phyloP scores from a whole-genome alignment of 225 moss, liverwort and hornwort species.

The Climacium dendroides region DNA sequence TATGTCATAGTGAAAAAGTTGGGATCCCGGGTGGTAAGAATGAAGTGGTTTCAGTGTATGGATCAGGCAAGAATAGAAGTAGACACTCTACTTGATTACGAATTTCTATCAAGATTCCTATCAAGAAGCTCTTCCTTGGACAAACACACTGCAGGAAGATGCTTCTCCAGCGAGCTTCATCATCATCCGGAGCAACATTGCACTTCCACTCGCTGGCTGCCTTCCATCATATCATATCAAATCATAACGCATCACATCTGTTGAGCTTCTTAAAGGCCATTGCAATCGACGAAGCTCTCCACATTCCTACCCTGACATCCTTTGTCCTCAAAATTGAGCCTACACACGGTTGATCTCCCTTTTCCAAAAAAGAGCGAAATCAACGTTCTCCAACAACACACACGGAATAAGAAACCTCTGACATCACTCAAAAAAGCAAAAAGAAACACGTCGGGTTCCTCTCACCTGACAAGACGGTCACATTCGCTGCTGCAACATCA shows the following conservation, averaged over 20 bases:
- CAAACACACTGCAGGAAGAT: not conserved
- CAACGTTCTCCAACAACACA: not conserved
- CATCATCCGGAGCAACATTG: not conserved
- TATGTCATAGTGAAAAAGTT: not conserved
- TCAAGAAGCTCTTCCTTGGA: not conserved
- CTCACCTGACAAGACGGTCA: not conserved
- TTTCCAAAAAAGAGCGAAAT: not conserved
- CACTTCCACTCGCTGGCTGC: not conserved
- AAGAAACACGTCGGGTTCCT: not conserved
- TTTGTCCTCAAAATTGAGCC: not conserved
- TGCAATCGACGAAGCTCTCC: not conserved
- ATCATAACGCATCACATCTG: not conserved
- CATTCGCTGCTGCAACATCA: not conserved
- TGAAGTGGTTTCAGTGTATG: not conserved
- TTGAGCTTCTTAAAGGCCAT: not conserved
- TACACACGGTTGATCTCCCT: not conserved
- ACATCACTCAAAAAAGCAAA: not conserved
- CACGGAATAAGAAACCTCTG: not conserved
- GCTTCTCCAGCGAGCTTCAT: not conserved
- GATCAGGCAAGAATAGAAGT: not conserved
- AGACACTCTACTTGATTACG: not conserved
- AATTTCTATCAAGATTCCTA: not conserved
- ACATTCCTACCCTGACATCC: not conserved
- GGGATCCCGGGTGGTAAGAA: not conserved
- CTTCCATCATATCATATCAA: not conserved